Conservation (phyloP, 148 eudicot species). For the Nyssa sinensis region DNA sequence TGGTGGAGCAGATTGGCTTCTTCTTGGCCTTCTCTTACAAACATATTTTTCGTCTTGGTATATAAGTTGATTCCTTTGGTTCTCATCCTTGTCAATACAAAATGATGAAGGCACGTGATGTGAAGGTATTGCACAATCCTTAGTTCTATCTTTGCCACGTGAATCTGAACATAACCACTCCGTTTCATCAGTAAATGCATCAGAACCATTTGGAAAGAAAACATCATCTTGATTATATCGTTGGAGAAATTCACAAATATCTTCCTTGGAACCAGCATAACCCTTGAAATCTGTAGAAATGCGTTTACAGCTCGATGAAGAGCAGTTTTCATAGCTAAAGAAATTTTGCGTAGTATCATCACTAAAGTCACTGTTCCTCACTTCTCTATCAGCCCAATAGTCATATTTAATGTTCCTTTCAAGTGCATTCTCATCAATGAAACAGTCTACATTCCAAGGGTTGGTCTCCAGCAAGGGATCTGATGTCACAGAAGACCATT, state of each 20-base stretch:
- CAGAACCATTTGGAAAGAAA: slow-evolving; percentile 23
- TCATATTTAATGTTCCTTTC: slow-evolving; percentile 24
- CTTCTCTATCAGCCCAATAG: slow-evolving; percentile 32
- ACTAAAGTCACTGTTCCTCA: slow-evolving; percentile 9
- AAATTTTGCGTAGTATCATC: slow-evolving; percentile 15
- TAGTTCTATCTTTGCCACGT: slow-evolving; percentile 16
- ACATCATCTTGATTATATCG: slow-evolving; percentile 23
- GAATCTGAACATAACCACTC: slow-evolving; percentile 27
- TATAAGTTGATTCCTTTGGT: slow-evolving; percentile 16
- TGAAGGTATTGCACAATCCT: slow-evolving; percentile 13
- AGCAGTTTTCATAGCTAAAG: slow-evolving; percentile 21
- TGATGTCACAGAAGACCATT: slow-evolving; percentile 30
- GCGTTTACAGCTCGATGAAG: slow-evolving; percentile 17
- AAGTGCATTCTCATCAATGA: slow-evolving; percentile 22
- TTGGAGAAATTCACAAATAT: slow-evolving; percentile 15
- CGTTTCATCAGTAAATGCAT: slow-evolving; percentile 24
- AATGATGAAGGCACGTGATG: slow-evolving; percentile 20
- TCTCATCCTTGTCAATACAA: slow-evolving; percentile 19
- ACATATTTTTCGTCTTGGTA: slow-evolving; percentile 19
- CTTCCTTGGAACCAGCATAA: slow-evolving; percentile 22
- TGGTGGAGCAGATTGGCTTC: slow-evolving; percentile 97
- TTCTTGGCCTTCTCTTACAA: slow-evolving; percentile 31
- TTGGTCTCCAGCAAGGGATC: slow-evolving; percentile 25
- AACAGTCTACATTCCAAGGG: slow-evolving; percentile 28
- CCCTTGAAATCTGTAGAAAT: slow-evolving; percentile 9